Evolutionary conservation across 1,139 yeast genomes (phyloP).

Genomic region (Suhomyces taliae): DNA sequence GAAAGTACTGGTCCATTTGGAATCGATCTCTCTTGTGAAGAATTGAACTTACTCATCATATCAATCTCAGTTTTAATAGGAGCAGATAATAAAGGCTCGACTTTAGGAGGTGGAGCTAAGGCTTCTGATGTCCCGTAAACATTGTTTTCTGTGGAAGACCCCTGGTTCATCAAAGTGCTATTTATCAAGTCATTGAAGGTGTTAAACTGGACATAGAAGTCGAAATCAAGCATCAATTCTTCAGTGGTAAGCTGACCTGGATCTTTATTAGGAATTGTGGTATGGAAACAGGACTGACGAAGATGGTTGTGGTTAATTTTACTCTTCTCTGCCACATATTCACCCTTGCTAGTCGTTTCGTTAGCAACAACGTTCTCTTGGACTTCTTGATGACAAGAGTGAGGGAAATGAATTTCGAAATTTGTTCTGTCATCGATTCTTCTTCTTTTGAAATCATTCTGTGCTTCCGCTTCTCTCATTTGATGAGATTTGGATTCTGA

Average conservation of each 20-base stretch:
- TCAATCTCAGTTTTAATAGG: constrained; percentile 1
- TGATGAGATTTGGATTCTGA: neutral
- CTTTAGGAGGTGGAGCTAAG: neutral
- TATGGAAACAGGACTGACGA: constrained; percentile 51
- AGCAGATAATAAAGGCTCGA: neutral
- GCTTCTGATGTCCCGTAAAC: neutral
- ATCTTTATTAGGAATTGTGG: constrained; percentile 35
- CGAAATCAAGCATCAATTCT: constrained; percentile 36
- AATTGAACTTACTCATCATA: constrained; percentile 1
- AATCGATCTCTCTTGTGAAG: constrained; percentile 2
- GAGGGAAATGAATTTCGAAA: constrained; percentile 37
- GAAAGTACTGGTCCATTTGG: neutral
- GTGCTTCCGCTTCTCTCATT: neutral
- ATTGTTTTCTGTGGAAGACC: neutral
- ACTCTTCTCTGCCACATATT: neutral
- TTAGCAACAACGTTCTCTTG: constrained; percentile 1
- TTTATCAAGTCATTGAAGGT: constrained; percentile 29
- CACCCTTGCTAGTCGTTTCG: neutral
- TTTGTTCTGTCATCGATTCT: constrained; percentile 11
- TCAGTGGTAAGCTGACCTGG: constrained; percentile 12
- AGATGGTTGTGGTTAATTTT: constrained; percentile 21
- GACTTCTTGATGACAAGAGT: constrained; percentile 33
- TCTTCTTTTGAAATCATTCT: constrained; percentile 10
- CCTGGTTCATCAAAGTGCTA: neutral
- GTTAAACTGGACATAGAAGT: constrained; percentile 44